Evolutionary conservation across 768 basidiomycete genomes (phyloP).

Genomic region (Hygrocybe punicea): DNA sequence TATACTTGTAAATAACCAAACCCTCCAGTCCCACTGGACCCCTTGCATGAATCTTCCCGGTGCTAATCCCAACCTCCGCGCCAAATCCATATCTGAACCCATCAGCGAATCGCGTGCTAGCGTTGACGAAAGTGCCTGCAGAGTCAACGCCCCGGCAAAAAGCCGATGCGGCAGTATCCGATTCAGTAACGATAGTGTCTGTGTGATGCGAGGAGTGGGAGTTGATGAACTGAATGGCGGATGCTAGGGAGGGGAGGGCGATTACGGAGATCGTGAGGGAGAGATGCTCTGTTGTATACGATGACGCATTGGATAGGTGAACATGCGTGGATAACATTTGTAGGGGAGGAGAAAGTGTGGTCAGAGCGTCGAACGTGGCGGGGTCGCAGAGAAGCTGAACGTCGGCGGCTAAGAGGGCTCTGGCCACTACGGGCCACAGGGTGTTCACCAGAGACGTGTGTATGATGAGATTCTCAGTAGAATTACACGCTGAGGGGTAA

Average conservation of each 20-base stretch:
- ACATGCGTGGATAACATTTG: conserved; percentile 48
- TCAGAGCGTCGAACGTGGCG: conserved; percentile 55
- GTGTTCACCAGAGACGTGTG: conserved; percentile 69
- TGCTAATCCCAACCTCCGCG: conserved; percentile 96
- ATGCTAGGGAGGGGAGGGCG: conserved; percentile 62
- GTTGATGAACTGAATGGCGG: conserved; percentile 89
- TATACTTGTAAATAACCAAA: conserved; percentile 94
- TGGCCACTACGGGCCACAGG: conserved; percentile 79
- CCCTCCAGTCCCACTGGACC: conserved; percentile 96
- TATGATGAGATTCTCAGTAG: conserved; percentile 84
- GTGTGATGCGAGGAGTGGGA: conserved; percentile 93
- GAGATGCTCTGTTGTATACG: conserved; percentile 88
- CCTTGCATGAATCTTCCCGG: conserved; percentile 92
- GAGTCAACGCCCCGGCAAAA: conserved; percentile 91
- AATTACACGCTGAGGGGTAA: conserved; percentile 95
- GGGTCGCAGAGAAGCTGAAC: conserved; percentile 82
- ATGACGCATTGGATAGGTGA: conserved; percentile 49
- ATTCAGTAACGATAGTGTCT: conserved; percentile 87
- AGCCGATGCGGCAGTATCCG: conserved; percentile 53
- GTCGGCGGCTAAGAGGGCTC: conserved; percentile 59
- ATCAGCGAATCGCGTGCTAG: conserved; percentile 93
- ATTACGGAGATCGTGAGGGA: conserved; percentile 79
- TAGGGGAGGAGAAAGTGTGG: conserved; percentile 31
- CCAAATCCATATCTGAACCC: conserved; percentile 97
- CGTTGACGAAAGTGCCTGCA: conserved; percentile 91